phyloP scores from a whole-genome alignment of 345 rosid species.

The Populus euphratica region DNA sequence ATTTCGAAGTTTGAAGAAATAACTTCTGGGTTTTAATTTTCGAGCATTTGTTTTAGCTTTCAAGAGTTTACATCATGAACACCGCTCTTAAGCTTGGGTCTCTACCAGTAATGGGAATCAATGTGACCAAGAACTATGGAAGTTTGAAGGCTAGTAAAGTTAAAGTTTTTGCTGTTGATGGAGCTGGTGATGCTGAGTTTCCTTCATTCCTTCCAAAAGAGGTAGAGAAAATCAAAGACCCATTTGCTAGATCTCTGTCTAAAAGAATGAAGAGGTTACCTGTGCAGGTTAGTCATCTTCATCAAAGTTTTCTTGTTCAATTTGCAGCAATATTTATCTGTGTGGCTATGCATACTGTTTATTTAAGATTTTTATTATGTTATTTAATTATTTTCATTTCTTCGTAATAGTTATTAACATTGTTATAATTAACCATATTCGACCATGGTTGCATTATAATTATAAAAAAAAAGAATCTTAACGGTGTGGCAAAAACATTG shows the following conservation, averaged over 20 bases:
- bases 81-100: constrained; percentile 20
- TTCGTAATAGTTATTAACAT: too few relatives aligned
- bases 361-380: neutral
- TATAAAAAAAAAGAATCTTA: too few relatives aligned
- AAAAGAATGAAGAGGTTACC: constrained; percentile 63
- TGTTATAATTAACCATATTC: too few relatives aligned
- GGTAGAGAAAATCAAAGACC: constrained; percentile 69
- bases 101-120: neutral
- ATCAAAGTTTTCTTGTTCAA: neutral
- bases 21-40: neutral
- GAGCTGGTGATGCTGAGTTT: constrained; percentile 37
- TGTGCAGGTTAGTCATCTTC: constrained; percentile 51
- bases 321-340: neutral
- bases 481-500: too few relatives aligned
- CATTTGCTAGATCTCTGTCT: constrained; percentile 69
- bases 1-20: neutral
- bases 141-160: constrained; percentile 3
- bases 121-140: neutral
- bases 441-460: too few relatives aligned
- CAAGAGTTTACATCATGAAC: neutral
- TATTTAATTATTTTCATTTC: neutral
- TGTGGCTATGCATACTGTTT: neutral
- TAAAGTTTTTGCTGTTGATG: constrained; percentile 15
- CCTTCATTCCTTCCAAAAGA: constrained; percentile 79
- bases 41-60: neutral